These are phyloP conservation scores for Hysterium pulicare DNA, from an alignment of 2,329 filamentous ascomycete species.

Conservation along the genomic window DNA sequence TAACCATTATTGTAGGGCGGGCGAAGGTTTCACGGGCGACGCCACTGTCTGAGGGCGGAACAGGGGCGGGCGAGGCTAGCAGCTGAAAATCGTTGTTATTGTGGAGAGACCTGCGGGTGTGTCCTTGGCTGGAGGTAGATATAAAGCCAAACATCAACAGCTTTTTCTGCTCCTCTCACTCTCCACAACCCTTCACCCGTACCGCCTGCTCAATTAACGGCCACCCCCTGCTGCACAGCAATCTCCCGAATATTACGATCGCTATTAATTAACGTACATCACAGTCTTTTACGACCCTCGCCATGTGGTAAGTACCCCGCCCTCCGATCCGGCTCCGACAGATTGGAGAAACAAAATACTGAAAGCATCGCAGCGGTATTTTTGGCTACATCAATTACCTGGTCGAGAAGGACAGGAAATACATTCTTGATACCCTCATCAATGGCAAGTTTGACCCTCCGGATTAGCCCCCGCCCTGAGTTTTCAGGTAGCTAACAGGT, in stretches of 20 bases:
- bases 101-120: constrained; percentile 18
- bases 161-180: constrained; percentile 24
- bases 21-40: constrained; percentile 1
- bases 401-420: constrained; percentile 97
- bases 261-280: constrained; percentile 22
- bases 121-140: constrained; percentile 17
- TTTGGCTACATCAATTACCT: constrained; percentile 99
- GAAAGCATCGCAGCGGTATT: constrained; percentile 65
- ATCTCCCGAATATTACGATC: constrained; percentile 20
- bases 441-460: constrained; percentile 65
- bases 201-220: constrained; percentile 15
- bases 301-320: constrained; percentile 37
- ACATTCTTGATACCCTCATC: constrained; percentile 91
- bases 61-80: constrained; percentile 22
- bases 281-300: constrained; percentile 26
- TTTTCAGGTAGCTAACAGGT: constrained; percentile 23
- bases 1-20: background rate
- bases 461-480: constrained; percentile 2
- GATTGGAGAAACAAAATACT: constrained; percentile 5
- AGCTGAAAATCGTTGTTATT: constrained; percentile 16
- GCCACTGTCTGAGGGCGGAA: constrained; percentile 1
- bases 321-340: constrained; percentile 4
- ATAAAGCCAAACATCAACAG: constrained; percentile 32
- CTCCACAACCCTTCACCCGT: constrained; percentile 17
- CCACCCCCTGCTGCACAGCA: constrained; percentile 13